Conservation (phyloP, 495 filamentous ascomycete genomes). For the Platismatia glauca region DNA sequence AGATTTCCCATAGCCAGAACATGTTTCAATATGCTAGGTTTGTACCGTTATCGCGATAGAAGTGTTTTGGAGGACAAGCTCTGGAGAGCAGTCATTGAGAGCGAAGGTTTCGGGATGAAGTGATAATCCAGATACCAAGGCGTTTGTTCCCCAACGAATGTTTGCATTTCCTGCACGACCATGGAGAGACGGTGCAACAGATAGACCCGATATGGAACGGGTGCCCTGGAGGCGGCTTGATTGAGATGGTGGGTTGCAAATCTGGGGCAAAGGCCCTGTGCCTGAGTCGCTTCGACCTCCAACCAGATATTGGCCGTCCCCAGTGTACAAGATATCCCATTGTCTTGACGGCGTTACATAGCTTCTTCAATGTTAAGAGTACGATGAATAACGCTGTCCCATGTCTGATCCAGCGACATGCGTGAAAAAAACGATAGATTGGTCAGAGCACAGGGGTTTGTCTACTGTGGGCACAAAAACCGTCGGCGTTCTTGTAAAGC, state of each 20-base stretch:
- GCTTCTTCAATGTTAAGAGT: background rate
- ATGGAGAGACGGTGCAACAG: too few relatives aligned
- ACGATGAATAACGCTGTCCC: background rate
- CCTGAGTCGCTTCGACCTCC: background rate
- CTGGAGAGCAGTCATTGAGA: conserved; percentile 81
- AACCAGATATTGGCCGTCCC: background rate
- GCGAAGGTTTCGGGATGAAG: conserved; percentile 91
- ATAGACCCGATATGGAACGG: background rate
- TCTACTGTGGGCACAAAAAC: too few relatives aligned
- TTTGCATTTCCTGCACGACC: background rate
- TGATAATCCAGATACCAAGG: conserved; percentile 29
- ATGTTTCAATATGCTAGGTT: conserved; percentile 77
- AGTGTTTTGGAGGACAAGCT: conserved; percentile 62
- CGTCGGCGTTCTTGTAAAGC: background rate
- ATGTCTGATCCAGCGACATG: background rate
- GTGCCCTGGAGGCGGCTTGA: background rate
- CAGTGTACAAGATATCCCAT: background rate
- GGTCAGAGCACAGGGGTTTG: background rate
- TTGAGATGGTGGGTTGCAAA: background rate
- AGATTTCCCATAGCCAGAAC: conserved; percentile 83
- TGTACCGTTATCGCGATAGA: conserved; percentile 61
- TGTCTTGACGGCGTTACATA: background rate
- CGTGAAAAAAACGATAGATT: background rate
- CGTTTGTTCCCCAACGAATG: background rate
- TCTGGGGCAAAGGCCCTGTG: background rate